phyloP scores from a whole-genome alignment of 306 rosid species.

The Canavalia gladiata region DNA sequence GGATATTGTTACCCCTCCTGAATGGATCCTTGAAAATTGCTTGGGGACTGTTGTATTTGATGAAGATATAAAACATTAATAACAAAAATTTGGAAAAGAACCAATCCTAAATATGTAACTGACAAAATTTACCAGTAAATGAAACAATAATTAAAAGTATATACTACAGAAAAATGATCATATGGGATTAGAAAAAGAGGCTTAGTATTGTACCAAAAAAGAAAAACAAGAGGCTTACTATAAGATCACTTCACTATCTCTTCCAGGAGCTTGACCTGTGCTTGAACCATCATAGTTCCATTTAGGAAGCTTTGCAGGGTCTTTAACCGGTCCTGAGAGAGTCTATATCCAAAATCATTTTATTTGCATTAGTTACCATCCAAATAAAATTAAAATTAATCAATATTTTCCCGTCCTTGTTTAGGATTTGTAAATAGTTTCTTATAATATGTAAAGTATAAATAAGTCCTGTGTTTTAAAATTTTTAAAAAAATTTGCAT shows the following conservation, averaged over 20 bases:
- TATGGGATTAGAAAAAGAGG: not conserved
- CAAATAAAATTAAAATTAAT: conserved; percentile 2
- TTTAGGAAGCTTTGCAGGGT: conserved; percentile 84
- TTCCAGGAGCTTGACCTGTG: conserved; percentile 93
- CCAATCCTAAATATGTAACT: not conserved
- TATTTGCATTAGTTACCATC: not conserved
- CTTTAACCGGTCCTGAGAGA: conserved; percentile 71
- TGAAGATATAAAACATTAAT: conserved; percentile 18
- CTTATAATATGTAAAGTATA: not conserved
- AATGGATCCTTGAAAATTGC: conserved; percentile 94
- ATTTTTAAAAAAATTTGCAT: not conserved
- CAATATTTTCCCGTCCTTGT: not conserved
- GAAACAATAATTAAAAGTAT: not conserved
- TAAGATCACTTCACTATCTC: conserved; percentile 89
- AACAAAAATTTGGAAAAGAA: conserved; percentile 11
- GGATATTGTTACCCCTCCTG: conserved; percentile 81
- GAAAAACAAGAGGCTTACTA: conserved; percentile 57
- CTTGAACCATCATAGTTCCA: conserved; percentile 98
- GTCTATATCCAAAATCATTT: conserved; percentile 61
- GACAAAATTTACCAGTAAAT: not conserved
- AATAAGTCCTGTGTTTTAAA: not conserved
- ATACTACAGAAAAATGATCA: not conserved
- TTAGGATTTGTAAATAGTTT: not conserved
- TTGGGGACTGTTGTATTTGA: conserved; percentile 74
- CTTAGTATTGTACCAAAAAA: conserved; percentile 15